Percentiles rank a stretch among this genome's conserved stretches.
Conservation (phyloP, 2,329 filamentous ascomycete genomes). For the Aspergillus clavatus region DNA sequence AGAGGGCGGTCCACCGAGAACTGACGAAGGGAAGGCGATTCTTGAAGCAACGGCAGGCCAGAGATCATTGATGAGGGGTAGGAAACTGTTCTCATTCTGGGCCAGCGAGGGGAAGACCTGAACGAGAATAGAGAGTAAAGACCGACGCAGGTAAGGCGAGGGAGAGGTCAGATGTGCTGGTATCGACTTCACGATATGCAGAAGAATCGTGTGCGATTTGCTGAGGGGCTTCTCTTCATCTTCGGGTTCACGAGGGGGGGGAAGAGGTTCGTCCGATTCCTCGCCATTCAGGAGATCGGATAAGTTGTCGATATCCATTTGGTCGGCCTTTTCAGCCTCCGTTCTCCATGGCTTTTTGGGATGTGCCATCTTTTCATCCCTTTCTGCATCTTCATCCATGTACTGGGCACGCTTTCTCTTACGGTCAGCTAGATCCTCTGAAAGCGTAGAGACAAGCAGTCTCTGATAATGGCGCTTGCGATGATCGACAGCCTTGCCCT, state of each 20-base stretch:
- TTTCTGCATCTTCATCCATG: constrained; percentile 19
- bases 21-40: constrained; percentile 40
- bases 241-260: constrained; percentile 44
- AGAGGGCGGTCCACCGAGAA: constrained; percentile 52
- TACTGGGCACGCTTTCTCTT: constrained; percentile 27
- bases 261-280: constrained; percentile 32
- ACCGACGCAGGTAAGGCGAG: constrained; percentile 70
- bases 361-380: constrained; percentile 22
- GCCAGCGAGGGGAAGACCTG: constrained; percentile 69
- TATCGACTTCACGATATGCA: constrained; percentile 75
- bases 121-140: constrained; percentile 69
- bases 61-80: constrained; percentile 83
- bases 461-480: constrained; percentile 28
- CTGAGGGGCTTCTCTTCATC: constrained; percentile 59
- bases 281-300: constrained; percentile 33
- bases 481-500: constrained; percentile 21
- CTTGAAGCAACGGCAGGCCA: constrained; percentile 69
- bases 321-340: constrained; percentile 21
- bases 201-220: constrained; percentile 73
- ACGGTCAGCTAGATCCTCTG: constrained; percentile 30
- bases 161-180: constrained; percentile 88
- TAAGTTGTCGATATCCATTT: constrained; percentile 26
- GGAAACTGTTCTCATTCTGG: constrained; percentile 72
- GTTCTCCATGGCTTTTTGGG: constrained; percentile 31
- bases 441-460: constrained; percentile 31